Percentiles rank a stretch among this genome's conserved stretches.
Conservation (phyloP, 805 yeast species). For the Candida morakotiae region DNA sequence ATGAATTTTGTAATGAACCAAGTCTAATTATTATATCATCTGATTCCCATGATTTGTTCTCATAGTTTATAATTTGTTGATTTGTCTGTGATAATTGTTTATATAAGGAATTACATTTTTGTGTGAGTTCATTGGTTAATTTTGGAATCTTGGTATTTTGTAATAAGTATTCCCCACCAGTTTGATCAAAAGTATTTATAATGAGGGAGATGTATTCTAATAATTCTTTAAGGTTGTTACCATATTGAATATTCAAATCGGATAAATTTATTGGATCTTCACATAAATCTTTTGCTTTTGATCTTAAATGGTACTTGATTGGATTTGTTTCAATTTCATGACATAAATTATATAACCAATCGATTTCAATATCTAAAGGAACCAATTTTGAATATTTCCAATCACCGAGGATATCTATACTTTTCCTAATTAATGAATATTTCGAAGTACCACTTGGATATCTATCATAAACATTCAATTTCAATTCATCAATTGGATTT, state of each 20-base stretch:
- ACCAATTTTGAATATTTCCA: slow-evolving; percentile 37
- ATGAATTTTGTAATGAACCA: slow-evolving; percentile 11
- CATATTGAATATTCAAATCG: slow-evolving; percentile 24
- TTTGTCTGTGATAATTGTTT: slow-evolving; percentile 16
- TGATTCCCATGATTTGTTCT: slow-evolving; percentile 33
- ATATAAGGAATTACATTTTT: slow-evolving; percentile 17
- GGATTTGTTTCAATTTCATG: slow-evolving; percentile 45
- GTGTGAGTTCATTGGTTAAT: slow-evolving; percentile 20
- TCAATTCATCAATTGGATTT: slow-evolving; percentile 35
- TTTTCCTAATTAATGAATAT: slow-evolving; percentile 37
- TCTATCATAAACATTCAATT: slow-evolving; percentile 36
- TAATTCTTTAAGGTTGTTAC: slow-evolving; percentile 15
- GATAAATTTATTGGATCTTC: slow-evolving; percentile 29
- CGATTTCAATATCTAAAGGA: slow-evolving; percentile 24
- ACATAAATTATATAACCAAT: slow-evolving; percentile 38
- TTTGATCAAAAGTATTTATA: slow-evolving; percentile 23
- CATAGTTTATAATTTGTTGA: slow-evolving; percentile 26
- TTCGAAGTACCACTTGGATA: slow-evolving; percentile 54
- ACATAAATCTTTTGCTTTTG: slow-evolving; percentile 29
- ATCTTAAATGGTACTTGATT: slow-evolving; percentile 44
- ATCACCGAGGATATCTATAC: slow-evolving; percentile 29
- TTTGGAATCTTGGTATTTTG: slow-evolving; percentile 39
- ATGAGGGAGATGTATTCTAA: slow-evolving; percentile 26
- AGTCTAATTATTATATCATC: slow-evolving; percentile 37
- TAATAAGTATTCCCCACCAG: slow-evolving; percentile 28